phyloP scores from a whole-genome alignment of 164 flowering plant genomes.

The Taxillus chinensis region DNA sequence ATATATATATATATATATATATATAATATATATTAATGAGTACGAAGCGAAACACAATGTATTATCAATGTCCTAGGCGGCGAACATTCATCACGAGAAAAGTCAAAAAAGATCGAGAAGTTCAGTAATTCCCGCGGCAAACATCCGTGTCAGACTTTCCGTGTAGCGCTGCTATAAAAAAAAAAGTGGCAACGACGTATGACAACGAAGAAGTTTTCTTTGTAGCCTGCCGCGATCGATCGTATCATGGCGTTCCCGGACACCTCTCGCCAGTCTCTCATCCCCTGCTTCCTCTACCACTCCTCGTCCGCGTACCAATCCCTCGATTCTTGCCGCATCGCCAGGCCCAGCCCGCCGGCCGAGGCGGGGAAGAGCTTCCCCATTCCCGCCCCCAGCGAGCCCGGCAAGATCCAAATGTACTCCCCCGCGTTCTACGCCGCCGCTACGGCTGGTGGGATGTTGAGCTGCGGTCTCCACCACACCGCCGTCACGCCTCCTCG shows the following conservation, averaged over 20 bases:
- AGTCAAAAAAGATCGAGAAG: no score
- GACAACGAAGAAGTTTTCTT: no score
- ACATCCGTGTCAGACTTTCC: no score
- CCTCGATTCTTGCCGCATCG: conserved; percentile 8
- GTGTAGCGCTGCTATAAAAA: no score
- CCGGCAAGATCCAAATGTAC: conserved; percentile 70
- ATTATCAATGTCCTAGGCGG: no score
- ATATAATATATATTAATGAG: no score
- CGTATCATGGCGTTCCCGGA: conserved; percentile 34
- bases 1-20: no score
- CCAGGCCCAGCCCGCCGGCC: conserved; percentile 8
- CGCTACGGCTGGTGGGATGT: conserved; percentile 65
- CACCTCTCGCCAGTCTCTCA: conserved; percentile 26
- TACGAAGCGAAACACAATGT: no score
- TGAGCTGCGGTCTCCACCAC: conserved; percentile 83
- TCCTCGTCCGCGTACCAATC: conserved; percentile 17
- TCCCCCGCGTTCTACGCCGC: conserved; percentile 76
- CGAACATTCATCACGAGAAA: no score
- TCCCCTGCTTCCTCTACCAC: conserved; percentile 52
- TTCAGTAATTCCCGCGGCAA: no score
- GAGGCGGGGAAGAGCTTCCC: conserved; percentile 17
- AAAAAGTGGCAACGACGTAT: no score
- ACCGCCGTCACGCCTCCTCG: conserved; percentile 87
- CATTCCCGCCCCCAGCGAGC: conserved; percentile 57
- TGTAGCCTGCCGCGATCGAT: not conserved